Evolutionary conservation across 2,329 filamentous ascomycete species (phyloP).

Genomic region (Epichloe glyceriae): DNA sequence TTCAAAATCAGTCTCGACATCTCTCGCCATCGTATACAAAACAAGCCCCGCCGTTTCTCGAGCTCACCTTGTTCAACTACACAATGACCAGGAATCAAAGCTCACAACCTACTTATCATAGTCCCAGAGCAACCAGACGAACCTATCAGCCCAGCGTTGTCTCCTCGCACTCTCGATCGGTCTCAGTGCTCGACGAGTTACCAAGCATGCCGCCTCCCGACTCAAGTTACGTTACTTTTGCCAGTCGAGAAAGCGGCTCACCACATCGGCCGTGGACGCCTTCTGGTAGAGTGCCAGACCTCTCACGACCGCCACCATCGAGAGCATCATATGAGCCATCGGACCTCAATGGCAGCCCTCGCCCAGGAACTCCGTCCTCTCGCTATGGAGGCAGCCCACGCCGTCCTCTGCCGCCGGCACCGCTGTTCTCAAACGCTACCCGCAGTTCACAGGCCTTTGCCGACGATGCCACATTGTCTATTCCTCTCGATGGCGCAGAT

Average conservation of each 20-base stretch:
- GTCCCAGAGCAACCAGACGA: conserved; percentile 25
- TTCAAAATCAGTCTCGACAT: neutral
- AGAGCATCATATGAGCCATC: conserved; percentile 69
- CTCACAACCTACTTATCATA: conserved; percentile 31
- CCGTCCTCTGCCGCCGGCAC: conserved; percentile 76
- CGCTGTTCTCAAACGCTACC: conserved; percentile 56
- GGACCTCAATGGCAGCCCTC: conserved; percentile 78
- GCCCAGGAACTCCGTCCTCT: conserved; percentile 82
- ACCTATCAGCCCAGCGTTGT: conserved; percentile 42
- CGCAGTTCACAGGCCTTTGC: conserved; percentile 40
- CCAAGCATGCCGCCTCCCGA: conserved; percentile 50
- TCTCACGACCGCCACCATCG: conserved; percentile 56
- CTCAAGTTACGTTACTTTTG: conserved; percentile 47
- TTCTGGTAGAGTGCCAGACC: conserved; percentile 42
- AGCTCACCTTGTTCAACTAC: conserved; percentile 15
- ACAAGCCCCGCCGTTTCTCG: conserved; percentile 13
- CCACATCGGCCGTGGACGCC: conserved; percentile 49
- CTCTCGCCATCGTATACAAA: neutral
- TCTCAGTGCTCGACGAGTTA: conserved; percentile 42
- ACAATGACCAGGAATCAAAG: conserved; percentile 5
- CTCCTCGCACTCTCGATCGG: conserved; percentile 31
- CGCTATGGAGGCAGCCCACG: conserved; percentile 79
- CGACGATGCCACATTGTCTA: conserved; percentile 59
- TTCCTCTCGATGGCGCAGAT: conserved; percentile 53
- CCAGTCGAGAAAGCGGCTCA: conserved; percentile 29